Evolutionary conservation across 495 filamentous ascomycete genomes (phyloP).

Genomic region (Chaetomidium leptoderma): DNA sequence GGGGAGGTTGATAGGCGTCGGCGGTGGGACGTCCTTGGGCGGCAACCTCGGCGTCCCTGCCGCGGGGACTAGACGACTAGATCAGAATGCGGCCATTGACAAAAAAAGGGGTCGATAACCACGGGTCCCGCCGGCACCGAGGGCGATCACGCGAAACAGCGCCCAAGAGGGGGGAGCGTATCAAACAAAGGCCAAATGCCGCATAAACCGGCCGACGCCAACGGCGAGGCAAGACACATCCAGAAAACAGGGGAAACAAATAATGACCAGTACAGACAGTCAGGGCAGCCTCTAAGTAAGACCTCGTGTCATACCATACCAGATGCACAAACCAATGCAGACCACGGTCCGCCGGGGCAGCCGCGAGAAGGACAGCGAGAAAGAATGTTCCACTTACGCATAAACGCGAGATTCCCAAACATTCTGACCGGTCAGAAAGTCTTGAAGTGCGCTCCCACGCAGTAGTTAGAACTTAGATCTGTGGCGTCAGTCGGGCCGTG

Average conservation of each 20-base stretch:
- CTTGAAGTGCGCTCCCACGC: too few species aligned
- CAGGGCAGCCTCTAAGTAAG: too few species aligned
- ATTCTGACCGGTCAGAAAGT: slow-evolving; percentile 23
- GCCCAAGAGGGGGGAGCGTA: background rate
- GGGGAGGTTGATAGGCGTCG: slow-evolving; percentile 52
- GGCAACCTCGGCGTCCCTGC: slow-evolving; percentile 27
- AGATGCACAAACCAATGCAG: background rate
- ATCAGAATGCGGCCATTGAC: slow-evolving; percentile 21
- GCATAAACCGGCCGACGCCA: slow-evolving; percentile 13
- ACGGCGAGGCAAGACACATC: background rate
- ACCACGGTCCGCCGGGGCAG: background rate
- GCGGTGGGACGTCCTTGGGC: slow-evolving; percentile 47
- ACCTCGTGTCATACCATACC: background rate
- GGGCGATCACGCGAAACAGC: slow-evolving; percentile 24
- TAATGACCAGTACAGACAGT: background rate
- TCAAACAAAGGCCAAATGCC: slow-evolving; percentile 4
- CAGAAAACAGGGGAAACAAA: background rate
- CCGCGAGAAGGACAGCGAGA: background rate
- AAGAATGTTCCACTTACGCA: slow-evolving; percentile 31
- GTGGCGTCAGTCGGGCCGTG: too few species aligned
- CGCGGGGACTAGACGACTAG: slow-evolving; percentile 32
- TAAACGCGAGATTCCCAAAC: slow-evolving; percentile 34
- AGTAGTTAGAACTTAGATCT: too few species aligned
- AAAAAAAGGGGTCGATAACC: background rate
- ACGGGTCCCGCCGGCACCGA: slow-evolving; percentile 16